Percentiles rank a stretch among this genome's conserved stretches.
phyloP scores from a whole-genome alignment of 441 rosid species.

The Kokia cookei region DNA sequence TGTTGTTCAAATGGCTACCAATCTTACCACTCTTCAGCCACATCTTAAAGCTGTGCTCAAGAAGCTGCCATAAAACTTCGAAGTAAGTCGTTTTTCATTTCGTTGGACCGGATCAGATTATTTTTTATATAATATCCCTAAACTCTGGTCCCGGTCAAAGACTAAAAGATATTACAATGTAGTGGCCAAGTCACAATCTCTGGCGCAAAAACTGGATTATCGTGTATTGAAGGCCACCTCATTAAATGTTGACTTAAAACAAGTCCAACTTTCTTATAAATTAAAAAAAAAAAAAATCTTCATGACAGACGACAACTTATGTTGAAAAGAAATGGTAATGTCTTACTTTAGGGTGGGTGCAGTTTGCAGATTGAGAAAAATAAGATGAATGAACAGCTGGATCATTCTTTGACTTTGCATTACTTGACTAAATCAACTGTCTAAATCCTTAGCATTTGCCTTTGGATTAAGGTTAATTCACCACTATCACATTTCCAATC shows the following conservation, averaged over 20 bases:
- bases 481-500: too few species aligned
- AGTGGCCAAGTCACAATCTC: background rate
- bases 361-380: background rate
- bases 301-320: background rate
- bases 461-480: too few species aligned
- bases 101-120: background rate
- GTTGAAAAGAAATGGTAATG: background rate
- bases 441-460: too few species aligned
- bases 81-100: background rate
- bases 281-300: background rate
- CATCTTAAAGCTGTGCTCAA: constrained; percentile 54
- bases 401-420: background rate
- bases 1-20: constrained; percentile 56
- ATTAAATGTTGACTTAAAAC: background rate
- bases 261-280: background rate
- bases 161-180: background rate
- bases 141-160: background rate
- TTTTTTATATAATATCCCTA: background rate
- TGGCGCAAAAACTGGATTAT: background rate
- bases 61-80: constrained; percentile 22
- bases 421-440: background rate
- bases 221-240: background rate
- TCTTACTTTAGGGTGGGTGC: background rate
- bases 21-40: constrained; percentile 29
- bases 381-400: background rate